phyloP scores from a whole-genome alignment of 78 protist genomes.

The Anaeramoeba flamelloides region DNA sequence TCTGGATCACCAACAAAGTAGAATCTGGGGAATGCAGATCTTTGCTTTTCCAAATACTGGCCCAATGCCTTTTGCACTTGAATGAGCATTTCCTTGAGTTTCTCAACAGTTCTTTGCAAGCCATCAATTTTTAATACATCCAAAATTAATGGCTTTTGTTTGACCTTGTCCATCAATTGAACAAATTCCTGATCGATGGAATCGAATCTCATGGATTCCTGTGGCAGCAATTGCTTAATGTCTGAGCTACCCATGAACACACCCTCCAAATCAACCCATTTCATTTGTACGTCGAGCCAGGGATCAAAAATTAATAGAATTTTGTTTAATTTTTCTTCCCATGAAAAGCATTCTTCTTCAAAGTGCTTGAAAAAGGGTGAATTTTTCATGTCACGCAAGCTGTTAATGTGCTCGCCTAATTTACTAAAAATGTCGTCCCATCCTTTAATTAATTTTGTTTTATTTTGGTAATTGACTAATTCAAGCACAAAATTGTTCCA shows the following conservation, averaged over 20 bases:
- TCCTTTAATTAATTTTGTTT: conserved; percentile 50
- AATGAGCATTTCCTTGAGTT: conserved; percentile 49
- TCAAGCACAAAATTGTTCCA: conserved; percentile 67
- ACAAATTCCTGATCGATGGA: conserved; percentile 60
- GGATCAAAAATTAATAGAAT: conserved; percentile 43
- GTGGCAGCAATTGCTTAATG: conserved; percentile 65
- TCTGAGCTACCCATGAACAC: conserved; percentile 73
- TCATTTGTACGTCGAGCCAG: conserved; percentile 83
- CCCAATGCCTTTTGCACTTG: conserved; percentile 84
- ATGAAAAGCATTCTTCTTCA: conserved; percentile 53
- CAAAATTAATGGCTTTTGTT: conserved; percentile 31
- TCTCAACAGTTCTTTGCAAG: conserved; percentile 43
- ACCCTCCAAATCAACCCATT: conserved; percentile 88
- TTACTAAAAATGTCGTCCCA: conserved; percentile 83
- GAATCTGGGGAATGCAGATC: conserved; percentile 84
- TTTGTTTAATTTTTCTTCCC: conserved; percentile 71
- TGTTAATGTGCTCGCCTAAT: conserved; percentile 45
- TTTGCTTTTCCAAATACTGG: conserved; percentile 80
- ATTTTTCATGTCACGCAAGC: conserved; percentile 58
- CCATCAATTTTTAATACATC: conserved; percentile 50
- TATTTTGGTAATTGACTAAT: conserved; percentile 49
- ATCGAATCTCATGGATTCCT: conserved; percentile 53
- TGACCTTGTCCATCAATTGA: conserved; percentile 51
- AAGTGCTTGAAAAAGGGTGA: conserved; percentile 80
- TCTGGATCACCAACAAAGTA: conserved; percentile 98